A percentile compares a stretch with the other conserved stretches of the same genome.
phyloP scores from a whole-genome alignment of 208 protist genomes.

The Herpetomonas muscarum region DNA sequence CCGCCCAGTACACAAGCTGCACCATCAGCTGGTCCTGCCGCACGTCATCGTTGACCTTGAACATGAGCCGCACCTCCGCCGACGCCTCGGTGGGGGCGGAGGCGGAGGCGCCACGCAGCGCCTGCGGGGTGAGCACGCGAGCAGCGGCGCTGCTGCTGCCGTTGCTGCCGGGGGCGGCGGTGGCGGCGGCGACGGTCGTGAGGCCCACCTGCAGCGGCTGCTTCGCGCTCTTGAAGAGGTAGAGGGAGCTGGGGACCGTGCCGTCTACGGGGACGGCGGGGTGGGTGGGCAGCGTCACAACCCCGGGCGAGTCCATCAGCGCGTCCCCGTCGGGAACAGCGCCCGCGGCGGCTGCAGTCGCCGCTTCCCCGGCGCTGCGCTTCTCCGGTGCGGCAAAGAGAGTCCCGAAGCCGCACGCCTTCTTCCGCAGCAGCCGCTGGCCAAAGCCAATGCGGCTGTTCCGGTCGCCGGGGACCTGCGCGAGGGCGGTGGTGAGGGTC shows the following conservation, averaged over 20 bases:
- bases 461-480: constrained; percentile 18
- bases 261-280: constrained; percentile 37
- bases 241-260: constrained; percentile 41
- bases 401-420: constrained; percentile 46
- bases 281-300: constrained; percentile 69
- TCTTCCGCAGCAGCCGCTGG: constrained; percentile 34
- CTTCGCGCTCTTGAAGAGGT: constrained; percentile 84
- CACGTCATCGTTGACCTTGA: constrained; percentile 95
- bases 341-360: not conserved
- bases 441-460: constrained; percentile 1
- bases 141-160: not conserved
- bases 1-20: constrained; percentile 89
- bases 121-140: constrained; percentile 7
- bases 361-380: not conserved
- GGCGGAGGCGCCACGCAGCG: constrained; percentile 5
- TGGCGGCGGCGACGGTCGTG: not conserved
- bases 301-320: not conserved
- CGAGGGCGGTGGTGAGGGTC: constrained; percentile 23
- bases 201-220: constrained; percentile 64
- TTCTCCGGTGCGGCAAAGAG: constrained; percentile 24
- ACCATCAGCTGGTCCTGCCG: constrained; percentile 98
- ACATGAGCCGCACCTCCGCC: constrained; percentile 61
- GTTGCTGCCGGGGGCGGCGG: not conserved
- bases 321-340: no score
- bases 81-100: not conserved